Conservation (phyloP, 164 flowering plant genomes). For the Houttuynia cordata region DNA sequence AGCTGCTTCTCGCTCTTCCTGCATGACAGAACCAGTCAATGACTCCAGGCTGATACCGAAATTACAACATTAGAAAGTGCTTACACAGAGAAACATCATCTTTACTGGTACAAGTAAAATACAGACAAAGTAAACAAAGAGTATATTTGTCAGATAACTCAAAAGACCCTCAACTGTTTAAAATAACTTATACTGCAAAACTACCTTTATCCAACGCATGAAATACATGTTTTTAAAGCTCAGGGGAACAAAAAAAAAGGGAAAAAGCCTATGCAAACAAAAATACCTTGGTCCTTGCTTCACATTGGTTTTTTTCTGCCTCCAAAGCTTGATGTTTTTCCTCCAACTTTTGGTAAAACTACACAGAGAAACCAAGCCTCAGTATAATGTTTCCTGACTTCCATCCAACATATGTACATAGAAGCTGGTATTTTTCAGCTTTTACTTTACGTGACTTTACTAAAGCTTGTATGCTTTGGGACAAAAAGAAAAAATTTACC, state of each 20-base stretch:
- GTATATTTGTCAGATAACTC: no score
- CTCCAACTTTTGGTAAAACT: constrained; percentile 74
- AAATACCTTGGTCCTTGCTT: constrained; percentile 68
- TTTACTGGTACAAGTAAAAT: not conserved
- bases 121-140: no score
- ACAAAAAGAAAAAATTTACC: no score
- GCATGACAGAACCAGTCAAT: not conserved
- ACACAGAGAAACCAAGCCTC: not conserved
- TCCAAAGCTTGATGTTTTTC: constrained; percentile 76
- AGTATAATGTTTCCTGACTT: not conserved
- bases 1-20: constrained; percentile 92
- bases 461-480: not conserved
- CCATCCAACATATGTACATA: not conserved
- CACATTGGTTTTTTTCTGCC: constrained; percentile 57
- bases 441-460: not conserved
- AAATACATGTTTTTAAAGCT: not conserved
- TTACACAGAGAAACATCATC: not conserved
- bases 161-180: no score
- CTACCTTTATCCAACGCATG: no score
- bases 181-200: no score
- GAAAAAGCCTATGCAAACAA: not conserved
- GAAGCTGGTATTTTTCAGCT: no score
- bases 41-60: not conserved
- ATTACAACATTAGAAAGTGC: not conserved
- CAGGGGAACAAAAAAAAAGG: no score